Evolutionary conservation across 805 yeast species (phyloP), one percentile per base, ranked within the genome.

Genomic region (Geotrichum ghanense): DNA sequence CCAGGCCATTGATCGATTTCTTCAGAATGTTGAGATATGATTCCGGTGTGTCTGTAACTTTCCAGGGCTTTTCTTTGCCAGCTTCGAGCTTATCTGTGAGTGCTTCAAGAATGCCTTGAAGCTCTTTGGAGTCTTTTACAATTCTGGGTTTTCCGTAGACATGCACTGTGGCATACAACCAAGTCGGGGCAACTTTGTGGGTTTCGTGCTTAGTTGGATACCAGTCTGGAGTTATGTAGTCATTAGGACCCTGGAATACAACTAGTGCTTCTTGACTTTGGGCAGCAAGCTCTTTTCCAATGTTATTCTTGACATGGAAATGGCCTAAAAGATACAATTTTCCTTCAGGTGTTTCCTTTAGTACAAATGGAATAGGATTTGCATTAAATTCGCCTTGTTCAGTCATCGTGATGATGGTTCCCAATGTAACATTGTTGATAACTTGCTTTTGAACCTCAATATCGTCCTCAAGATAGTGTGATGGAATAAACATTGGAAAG

Each of bases 121-220:
- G 67, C 16, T 65, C 72, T 21, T 59, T 56, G 44, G 71, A 73
- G 45, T 73, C 76, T 17, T 49, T 45, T 14, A 75, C 56, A 22
- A 72, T 50, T 22, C 50, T 64, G 7, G 80, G 70, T 23, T 59
- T 69, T 2, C 85, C 85, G 48, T 72, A 65, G 40, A 73, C 65
- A 55, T 80, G 83, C 25, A 74, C 78, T 3, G 74, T 62, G 1
- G 74, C 76, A 60, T 72, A 79, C 57, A 76, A 79, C 84, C 84
- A 80, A 1, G 85, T 79, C 16, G 85, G 83, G n/a, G 79, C 85
- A 39, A 68, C 70, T 56, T 77, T 79, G 50, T 76, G 80, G 25
- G 80, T 74, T 43, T 67, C 68, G 42, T 69, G 62, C 62, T 79
- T 79, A 19, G 70, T 66, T n/a, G 51, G 54, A 55, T 80, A 80